Percentiles rank a stretch among this genome's conserved stretches.
phyloP scores from a whole-genome alignment of 2,329 filamentous ascomycete genomes.

The Penicillium thymicola region DNA sequence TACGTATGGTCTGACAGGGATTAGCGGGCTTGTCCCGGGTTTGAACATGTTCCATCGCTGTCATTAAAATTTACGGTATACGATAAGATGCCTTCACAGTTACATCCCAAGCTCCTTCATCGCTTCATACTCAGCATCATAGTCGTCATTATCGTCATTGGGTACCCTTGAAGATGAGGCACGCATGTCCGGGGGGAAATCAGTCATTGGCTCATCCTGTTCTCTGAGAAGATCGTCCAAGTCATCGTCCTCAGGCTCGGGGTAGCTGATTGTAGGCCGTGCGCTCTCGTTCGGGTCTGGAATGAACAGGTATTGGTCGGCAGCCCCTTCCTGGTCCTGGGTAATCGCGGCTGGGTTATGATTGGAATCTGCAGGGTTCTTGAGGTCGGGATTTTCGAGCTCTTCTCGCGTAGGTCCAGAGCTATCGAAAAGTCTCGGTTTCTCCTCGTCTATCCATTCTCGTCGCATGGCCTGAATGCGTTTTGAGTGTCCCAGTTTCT shows the following conservation, averaged over 20 bases:
- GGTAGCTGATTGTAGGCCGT: slow-evolving; percentile 11
- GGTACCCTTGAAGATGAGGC: neutral
- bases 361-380: neutral
- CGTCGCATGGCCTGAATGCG: slow-evolving; percentile 69
- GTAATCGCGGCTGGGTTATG: neutral
- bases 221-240: slow-evolving; percentile 56
- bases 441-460: slow-evolving; percentile 77
- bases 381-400: neutral
- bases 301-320: slow-evolving; percentile 30
- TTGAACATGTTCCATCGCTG: slow-evolving; percentile 1
- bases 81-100: neutral
- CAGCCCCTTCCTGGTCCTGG: neutral
- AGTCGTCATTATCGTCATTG: slow-evolving; percentile 32
- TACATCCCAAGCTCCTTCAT: slow-evolving; percentile 49
- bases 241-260: slow-evolving; percentile 44
- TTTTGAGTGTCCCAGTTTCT: slow-evolving; percentile 87
- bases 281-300: slow-evolving; percentile 18
- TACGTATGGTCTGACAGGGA: neutral
- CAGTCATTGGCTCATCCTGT: slow-evolving; percentile 29
- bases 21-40: neutral
- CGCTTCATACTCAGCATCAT: slow-evolving; percentile 63
- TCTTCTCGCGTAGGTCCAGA: neutral
- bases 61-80: slow-evolving; percentile 4
- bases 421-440: slow-evolving; percentile 24
- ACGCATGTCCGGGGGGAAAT: neutral